A percentile compares a stretch with the other conserved stretches of the same genome.
phyloP scores from a whole-genome alignment of 2,329 filamentous ascomycete species.

The Aspergillus flavus region DNA sequence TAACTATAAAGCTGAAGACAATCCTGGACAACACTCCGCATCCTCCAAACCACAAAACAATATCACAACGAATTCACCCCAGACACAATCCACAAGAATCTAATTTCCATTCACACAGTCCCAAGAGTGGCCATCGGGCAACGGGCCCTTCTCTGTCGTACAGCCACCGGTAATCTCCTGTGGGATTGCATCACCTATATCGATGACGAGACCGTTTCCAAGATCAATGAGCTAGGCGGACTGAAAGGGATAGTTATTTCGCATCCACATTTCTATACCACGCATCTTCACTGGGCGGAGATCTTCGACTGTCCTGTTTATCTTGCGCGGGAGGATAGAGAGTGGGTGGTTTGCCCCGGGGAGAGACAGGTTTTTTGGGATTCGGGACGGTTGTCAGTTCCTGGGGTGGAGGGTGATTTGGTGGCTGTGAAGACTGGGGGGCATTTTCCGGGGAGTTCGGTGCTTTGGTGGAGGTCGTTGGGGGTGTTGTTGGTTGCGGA shows the following conservation, averaged over 20 bases:
- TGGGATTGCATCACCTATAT: conserved; percentile 78
- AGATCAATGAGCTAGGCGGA: conserved; percentile 64
- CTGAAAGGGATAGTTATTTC: conserved; percentile 73
- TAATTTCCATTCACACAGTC: conserved; percentile 31
- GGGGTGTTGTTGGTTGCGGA: conserved; percentile 75
- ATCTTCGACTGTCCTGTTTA: conserved; percentile 73
- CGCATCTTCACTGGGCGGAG: conserved; percentile 72
- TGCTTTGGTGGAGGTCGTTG: conserved; percentile 62
- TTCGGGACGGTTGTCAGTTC: conserved; percentile 36
- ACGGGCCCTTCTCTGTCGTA: conserved; percentile 69
- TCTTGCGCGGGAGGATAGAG: conserved; percentile 63
- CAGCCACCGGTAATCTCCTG: conserved; percentile 68
- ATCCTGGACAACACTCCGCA: conserved; percentile 33
- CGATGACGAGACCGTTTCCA: conserved; percentile 62
- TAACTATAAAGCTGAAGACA: conserved; percentile 15
- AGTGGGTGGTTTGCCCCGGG: conserved; percentile 61
- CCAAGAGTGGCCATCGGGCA: conserved; percentile 74
- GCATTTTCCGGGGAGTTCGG: conserved; percentile 75
- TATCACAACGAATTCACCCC: conserved; percentile 28
- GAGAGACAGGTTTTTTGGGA: conserved; percentile 33
- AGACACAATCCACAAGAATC: conserved; percentile 15
- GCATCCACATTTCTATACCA: conserved; percentile 82
- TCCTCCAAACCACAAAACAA: conserved; percentile 21
- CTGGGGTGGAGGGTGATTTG: conserved; percentile 45
- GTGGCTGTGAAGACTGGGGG: conserved; percentile 72